Base-by-base conservation (phyloP, 2,329 filamentous ascomycete species). In the Hypoxylon sp. region DNA sequence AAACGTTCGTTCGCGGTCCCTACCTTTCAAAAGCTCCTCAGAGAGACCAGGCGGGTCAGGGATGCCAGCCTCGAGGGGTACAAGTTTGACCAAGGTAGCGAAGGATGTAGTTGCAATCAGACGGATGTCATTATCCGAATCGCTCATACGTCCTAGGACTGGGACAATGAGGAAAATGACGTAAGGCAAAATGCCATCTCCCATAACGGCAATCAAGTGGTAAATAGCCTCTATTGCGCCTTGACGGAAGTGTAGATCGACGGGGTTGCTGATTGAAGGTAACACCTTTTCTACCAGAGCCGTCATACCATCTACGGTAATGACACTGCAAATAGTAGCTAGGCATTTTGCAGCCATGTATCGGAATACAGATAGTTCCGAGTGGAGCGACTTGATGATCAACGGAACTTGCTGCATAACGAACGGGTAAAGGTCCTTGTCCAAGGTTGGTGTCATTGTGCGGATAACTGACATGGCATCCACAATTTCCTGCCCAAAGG, bases 141-240 rank as follows among this genome's bases (percentile, higher is more conserved):
- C 96, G 78, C 96, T 98, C 96, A 99, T 99, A 49, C 96, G 91
- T 60, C 96, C 96, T 56, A 99, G 87, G 3, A 99, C 96, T 13
- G 96, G 96, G 11, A 98, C 97, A 66, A 99, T 97, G 72, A 99
- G 89, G 89, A 99, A 99, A 76, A 99, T 98, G 70, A 99, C 96
- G 77, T 99, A 99, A 2, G 97, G 96, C 31, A 99, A 82, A 64
- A 99, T 99, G 40, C 89, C 88, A 78, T 98, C 96, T 69, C 97
- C 96, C 96, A 99, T 99, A 57, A 98, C 95, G 67, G 97, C 93
- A 71, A 99, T 99, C 66, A 99, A 85, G 80, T 99, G 96, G 78
- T 99, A 99, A 66, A 99, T 92, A 74, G 90, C 94, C 81, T 99
- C 96, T 64, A 97, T 96, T 5, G 94, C 94, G 70, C 96, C 96